Evolutionary conservation across 2,329 filamentous ascomycete genomes (phyloP).

Genomic region (Tolypocladium album): DNA sequence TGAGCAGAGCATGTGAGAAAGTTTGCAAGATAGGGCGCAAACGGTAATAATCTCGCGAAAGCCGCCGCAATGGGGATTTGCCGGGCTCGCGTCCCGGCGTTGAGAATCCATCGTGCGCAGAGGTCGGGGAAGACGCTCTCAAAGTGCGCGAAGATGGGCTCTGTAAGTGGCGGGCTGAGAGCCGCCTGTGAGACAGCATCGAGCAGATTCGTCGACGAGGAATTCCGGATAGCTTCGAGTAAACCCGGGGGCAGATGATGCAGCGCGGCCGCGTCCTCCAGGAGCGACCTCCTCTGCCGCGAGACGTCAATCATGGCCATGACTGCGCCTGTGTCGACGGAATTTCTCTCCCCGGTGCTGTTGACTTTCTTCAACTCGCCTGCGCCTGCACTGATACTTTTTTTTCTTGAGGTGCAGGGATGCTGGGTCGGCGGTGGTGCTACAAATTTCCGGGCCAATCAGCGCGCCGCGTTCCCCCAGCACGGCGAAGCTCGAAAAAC

Average conservation of each 20-base stretch:
- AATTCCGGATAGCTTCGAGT: constrained; percentile 52
- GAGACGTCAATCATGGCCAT: constrained; percentile 48
- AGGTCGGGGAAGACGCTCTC: constrained; percentile 70
- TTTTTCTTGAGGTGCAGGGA: constrained; percentile 17
- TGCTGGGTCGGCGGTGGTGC: constrained; percentile 17
- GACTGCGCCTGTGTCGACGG: constrained; percentile 20
- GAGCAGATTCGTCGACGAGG: constrained; percentile 55
- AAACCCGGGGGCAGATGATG: constrained; percentile 59
- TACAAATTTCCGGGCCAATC: constrained; percentile 28
- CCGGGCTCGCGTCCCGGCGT: constrained; percentile 26
- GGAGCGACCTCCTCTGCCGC: constrained; percentile 42
- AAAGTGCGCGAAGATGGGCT: constrained; percentile 64
- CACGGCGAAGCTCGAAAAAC: constrained; percentile 29
- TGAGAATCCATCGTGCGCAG: constrained; percentile 65
- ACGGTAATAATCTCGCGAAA: constrained; percentile 70
- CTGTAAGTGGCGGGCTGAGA: constrained; percentile 59
- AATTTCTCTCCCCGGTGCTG: constrained; percentile 13
- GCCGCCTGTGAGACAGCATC: constrained; percentile 60
- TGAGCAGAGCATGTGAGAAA: constrained; percentile 49
- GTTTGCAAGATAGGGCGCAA: constrained; percentile 68
- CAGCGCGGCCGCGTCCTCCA: constrained; percentile 42
- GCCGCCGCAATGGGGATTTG: constrained; percentile 48
- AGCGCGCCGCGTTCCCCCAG: constrained; percentile 8
- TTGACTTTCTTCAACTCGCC: constrained; percentile 9
- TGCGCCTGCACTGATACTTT: constrained; percentile 12